phyloP scores from a whole-genome alignment of 2,329 filamentous ascomycete genomes.

The Tolypocladium sp. region DNA sequence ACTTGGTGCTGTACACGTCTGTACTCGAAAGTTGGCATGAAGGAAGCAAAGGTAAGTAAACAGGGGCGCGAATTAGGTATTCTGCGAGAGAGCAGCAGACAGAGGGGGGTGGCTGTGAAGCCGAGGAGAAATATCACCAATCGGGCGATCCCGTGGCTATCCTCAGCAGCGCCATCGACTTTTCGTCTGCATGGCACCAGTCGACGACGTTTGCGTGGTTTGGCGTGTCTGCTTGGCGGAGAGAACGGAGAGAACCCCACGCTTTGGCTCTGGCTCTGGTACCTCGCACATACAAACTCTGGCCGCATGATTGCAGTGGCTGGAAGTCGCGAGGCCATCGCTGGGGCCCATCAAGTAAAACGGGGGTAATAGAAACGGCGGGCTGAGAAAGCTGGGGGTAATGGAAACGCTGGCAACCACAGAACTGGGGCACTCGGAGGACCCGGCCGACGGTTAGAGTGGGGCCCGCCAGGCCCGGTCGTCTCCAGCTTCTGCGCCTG shows the following conservation, averaged over 20 bases:
- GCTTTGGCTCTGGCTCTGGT: not conserved
- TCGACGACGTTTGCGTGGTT: not conserved
- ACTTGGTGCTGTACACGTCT: not conserved
- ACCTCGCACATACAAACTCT: not conserved
- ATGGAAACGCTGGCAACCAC: slow-evolving; percentile 17
- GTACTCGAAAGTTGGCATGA: not conserved
- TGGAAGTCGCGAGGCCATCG: not conserved
- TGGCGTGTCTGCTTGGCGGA: not conserved
- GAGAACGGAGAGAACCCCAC: not conserved
- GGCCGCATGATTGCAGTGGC: not conserved
- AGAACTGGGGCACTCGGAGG: slow-evolving; percentile 1
- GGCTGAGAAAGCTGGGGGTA: slow-evolving; percentile 24
- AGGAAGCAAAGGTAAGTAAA: not conserved
- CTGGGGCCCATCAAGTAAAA: slow-evolving; percentile 23
- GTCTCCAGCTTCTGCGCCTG: not conserved
- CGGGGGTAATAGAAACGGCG: slow-evolving; percentile 25
- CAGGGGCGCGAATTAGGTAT: not conserved
- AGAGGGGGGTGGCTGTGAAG: not conserved
- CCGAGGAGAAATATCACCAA: not conserved
- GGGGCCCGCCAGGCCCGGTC: not conserved
- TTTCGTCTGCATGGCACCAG: not conserved
- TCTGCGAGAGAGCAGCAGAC: not conserved
- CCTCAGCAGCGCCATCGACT: not conserved
- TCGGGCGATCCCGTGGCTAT: not conserved
- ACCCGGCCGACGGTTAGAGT: slow-evolving; percentile 2